Conservation (phyloP, 1,139 yeast species). For the Pichia sp. region DNA sequence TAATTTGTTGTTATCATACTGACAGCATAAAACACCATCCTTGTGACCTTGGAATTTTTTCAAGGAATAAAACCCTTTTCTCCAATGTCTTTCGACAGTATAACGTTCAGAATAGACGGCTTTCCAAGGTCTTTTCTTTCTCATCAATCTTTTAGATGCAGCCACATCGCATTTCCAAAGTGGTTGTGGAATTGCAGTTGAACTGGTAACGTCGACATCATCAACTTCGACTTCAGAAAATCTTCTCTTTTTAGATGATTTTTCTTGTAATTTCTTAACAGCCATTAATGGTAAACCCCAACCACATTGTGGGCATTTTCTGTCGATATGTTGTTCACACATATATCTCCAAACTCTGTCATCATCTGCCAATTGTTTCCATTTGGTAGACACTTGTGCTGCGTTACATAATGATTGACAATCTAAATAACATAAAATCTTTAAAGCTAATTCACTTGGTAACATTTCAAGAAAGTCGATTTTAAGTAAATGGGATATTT, state of each 20-base stretch:
- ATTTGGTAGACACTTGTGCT: conserved; percentile 82
- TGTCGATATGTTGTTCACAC: conserved; percentile 97
- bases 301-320: conserved; percentile 97
- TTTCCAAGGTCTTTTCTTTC: conserved; percentile 85
- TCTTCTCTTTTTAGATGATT: conserved; percentile 30
- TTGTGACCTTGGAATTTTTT: conserved; percentile 78
- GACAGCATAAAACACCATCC: conserved; percentile 84
- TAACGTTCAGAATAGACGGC: conserved; percentile 89
- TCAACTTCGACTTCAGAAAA: conserved; percentile 26
- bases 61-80: conserved; percentile 69
- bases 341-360: conserved; percentile 97
- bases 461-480: conserved; percentile 85
- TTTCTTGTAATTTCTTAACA: conserved; percentile 67
- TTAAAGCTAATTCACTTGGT: conserved; percentile 83
- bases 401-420: conserved; percentile 91
- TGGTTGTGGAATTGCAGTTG: conserved; percentile 26
- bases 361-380: conserved; percentile 92
- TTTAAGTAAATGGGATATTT: conserved; percentile 74
- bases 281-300: conserved; percentile 97
- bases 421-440: conserved; percentile 84
- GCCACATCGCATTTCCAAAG: conserved; percentile 27
- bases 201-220: conserved; percentile 13
- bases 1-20: conserved; percentile 70
- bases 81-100: conserved; percentile 92
- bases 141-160: conserved; percentile 27